Evolutionary conservation across 2,329 filamentous ascomycete genomes (phyloP), one percentile per base, ranked within the genome.

Genomic region (Colletotrichum orchidophilum): DNA sequence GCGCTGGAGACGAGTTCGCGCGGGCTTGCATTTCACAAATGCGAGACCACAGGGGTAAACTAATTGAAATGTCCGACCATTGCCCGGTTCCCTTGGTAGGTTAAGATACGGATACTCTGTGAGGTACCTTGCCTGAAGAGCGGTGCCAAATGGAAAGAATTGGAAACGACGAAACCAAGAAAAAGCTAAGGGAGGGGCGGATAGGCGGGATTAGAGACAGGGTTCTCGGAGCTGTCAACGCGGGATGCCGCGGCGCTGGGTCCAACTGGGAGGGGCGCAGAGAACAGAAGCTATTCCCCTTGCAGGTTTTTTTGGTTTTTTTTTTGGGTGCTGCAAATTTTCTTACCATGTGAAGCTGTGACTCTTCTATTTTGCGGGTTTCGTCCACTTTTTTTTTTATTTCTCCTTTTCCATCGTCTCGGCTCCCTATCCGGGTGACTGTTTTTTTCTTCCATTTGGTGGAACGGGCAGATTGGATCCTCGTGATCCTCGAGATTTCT

Each of bases 151-250:
- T 46, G 24, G 4, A 8, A 12, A 27, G n/a, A 59, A 52, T 24
- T 24, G 24, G 49, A 26, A 52, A 52, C 21, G 39, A 42, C 5
- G 12, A 9, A 26, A 50, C n/a, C n/a, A 3, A 49, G 24, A 3
- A 52, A 26, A 26, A 15, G 13, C 66, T n/a, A 70, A 61, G 39
- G 35, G 42, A 27, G 52, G 54, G n/a, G 52, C 50, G 29, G 53
- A 35, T 54, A 53, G 54, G 49, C 42, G 57, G 62, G 62, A 53
- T 35, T 46, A n/a, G 39, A 54, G 39, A 62, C 67, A 70, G 55
- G 67, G 67, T 46, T 62, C 57, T n/a, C 57, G 68, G 68, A 67
- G 63, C 68, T 67, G 63, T 70, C 68, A 70, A 62, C 63, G 57
- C 68, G 68, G 68, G 63, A 70, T 70, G 42, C 68, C 68, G 68